Conservation (phyloP, 2,329 filamentous ascomycete genomes). For the Falciphora oryzae region DNA sequence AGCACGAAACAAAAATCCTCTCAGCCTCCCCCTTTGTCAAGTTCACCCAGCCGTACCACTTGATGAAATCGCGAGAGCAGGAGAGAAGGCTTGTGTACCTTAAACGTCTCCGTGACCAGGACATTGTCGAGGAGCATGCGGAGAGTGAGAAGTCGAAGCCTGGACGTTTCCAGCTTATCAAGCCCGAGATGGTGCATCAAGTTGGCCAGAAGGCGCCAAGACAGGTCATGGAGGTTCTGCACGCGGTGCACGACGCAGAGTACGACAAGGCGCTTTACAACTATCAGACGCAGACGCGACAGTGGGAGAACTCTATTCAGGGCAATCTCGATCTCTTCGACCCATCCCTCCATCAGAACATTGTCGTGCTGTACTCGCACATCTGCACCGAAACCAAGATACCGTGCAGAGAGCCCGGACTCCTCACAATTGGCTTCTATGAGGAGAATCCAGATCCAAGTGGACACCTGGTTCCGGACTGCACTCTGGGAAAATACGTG, state of each 20-base stretch:
- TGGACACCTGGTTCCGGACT: constrained; percentile 72
- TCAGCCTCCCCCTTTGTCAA: constrained; percentile 96
- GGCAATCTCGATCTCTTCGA: constrained; percentile 88
- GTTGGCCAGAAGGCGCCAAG: constrained; percentile 73
- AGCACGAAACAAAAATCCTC: constrained; percentile 86
- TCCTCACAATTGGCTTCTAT: constrained; percentile 90
- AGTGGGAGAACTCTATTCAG: constrained; percentile 93
- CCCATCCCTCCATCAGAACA: constrained; percentile 92
- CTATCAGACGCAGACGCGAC: constrained; percentile 87
- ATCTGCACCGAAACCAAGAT: constrained; percentile 93
- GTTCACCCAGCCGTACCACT: constrained; percentile 86
- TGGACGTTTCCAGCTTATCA: constrained; percentile 82
- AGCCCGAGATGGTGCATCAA: constrained; percentile 89
- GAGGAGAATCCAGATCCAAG: constrained; percentile 69
- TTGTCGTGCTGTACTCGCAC: constrained; percentile 87
- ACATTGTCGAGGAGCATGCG: constrained; percentile 47
- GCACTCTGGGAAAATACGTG: constrained; percentile 89
- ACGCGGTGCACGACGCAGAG: constrained; percentile 92
- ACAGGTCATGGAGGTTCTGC: constrained; percentile 87
- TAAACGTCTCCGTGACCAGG: constrained; percentile 75
- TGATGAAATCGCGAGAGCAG: constrained; percentile 88
- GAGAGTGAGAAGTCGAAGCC: constrained; percentile 57
- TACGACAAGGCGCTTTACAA: constrained; percentile 93
- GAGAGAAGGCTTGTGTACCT: constrained; percentile 79
- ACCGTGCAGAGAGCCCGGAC: constrained; percentile 82